phyloP scores from a whole-genome alignment of 169 alveolate species.

The Plasmodium billcollinsi region DNA sequence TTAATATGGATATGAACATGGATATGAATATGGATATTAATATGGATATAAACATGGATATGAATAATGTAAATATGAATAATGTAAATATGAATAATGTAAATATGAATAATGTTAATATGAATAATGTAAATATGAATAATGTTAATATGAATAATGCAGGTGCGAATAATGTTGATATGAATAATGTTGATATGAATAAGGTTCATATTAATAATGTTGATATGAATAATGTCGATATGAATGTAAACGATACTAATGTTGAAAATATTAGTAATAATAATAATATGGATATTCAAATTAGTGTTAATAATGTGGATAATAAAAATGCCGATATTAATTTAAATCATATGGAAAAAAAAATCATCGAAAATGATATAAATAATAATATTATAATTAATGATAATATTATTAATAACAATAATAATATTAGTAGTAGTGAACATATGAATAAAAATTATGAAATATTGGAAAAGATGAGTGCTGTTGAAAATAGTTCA shows the following conservation, averaged over 20 bases:
- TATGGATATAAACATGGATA: background rate
- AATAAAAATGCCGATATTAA: background rate
- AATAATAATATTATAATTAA: conserved; percentile 8
- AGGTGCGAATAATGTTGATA: background rate
- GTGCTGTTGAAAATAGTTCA: background rate
- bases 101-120: background rate
- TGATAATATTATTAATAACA: conserved; percentile 13
- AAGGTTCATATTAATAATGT: background rate
- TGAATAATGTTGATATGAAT: background rate
- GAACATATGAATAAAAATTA: background rate
- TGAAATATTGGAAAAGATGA: conserved; percentile 9
- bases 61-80: background rate
- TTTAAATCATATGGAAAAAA: background rate
- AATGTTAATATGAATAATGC: background rate
- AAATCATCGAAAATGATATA: background rate
- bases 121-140: no score
- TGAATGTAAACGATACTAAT: background rate
- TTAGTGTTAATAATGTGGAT: background rate
- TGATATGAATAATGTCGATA: background rate
- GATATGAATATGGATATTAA: background rate
- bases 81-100: background rate
- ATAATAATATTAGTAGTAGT: conserved; percentile 8
- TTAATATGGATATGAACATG: conserved; percentile 9
- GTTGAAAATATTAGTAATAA: background rate
- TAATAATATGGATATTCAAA: background rate